Evolutionary conservation across 2,329 filamentous ascomycete genomes (phyloP), one percentile per base, ranked within the genome.

Genomic region (Torrubiella hemipterigena): DNA sequence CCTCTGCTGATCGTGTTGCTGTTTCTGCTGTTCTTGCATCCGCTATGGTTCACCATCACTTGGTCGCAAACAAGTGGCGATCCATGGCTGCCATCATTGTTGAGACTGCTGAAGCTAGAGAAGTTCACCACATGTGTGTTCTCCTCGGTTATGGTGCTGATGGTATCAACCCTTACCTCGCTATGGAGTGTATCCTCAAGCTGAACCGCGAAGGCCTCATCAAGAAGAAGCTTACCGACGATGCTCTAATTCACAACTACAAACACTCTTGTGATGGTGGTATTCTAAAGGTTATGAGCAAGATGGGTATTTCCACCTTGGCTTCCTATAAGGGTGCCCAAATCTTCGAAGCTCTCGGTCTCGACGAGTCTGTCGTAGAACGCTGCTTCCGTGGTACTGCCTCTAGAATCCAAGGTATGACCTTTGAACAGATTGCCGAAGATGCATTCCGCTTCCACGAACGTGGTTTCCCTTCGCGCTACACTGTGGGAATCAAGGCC

Each of bases 41-140:
- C 33, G 85, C 85, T 51, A 84, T 95, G 70, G 82, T 95, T 16
- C 89, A 96, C 58, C 89, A 95, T 51, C 86, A 95, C 55, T 68
- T 96, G 43, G 86, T 95, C 39, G 81, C 80, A 58, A 95, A 94
- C 69, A 89, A 93, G 63, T 93, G 87, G 85, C 74, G 89, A 54
- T 87, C 89, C 10, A 74, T 87, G 58, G 84, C 76, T 43, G 89
- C 87, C 28, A 62, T 96, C 27, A 69, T 94, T 24, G 74, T 94
- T 20, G 89, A 96, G 65, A 94, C 87, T 40, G 89, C 81, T 27
- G 89, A 96, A 56, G 89, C 89, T 46, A 84, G 89, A 60, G 89
- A 96, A 59, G 89, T 96, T 7, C 89, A 96, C 58, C 89, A 96
- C 62, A 93, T 95, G 85, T 94, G 85, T 63, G 89, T 96, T n/a